These are phyloP conservation scores for Rubus parviflorus DNA, from an alignment of 306 rosid genomes.

Conservation along the genomic window DNA sequence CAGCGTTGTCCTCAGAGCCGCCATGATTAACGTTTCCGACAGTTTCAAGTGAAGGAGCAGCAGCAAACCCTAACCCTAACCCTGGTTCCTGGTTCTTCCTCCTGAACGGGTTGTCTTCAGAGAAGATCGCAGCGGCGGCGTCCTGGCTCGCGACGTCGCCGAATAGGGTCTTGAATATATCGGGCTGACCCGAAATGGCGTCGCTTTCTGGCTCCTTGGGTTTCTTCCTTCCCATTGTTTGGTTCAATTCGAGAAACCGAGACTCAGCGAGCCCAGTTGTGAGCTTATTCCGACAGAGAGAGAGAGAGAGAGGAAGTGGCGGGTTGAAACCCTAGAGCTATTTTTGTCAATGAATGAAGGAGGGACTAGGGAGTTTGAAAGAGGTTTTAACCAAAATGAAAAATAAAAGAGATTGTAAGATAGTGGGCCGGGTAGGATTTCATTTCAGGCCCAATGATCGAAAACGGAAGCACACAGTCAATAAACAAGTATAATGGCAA, in stretches of 20 bases:
- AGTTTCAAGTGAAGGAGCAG: constrained; percentile 11
- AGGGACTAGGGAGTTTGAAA: background rate
- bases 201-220: constrained; percentile 36
- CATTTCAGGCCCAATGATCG: background rate
- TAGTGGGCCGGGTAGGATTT: background rate
- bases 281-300: background rate
- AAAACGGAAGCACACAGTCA: too few relatives aligned
- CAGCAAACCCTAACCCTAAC: background rate
- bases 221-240: constrained; percentile 58
- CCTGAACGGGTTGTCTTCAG: constrained; percentile 65
- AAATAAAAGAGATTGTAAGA: background rate
- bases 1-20: constrained; percentile 20
- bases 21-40: constrained; percentile 5
- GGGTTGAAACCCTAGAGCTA: constrained; percentile 16
- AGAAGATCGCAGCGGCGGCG: constrained; percentile 54
- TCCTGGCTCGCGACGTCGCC: constrained; percentile 36
- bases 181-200: constrained; percentile 40
- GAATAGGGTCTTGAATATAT: constrained; percentile 57
- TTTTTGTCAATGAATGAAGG: background rate
- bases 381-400: background rate
- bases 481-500: too few relatives aligned
- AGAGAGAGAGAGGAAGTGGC: background rate
- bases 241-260: background rate
- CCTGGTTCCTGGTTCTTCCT: constrained; percentile 39
- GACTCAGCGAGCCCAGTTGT: background rate